Evolutionary conservation across 2,329 filamentous ascomycete species (phyloP), one percentile per base, ranked within the genome.

Genomic region (Cladosporium velox): DNA sequence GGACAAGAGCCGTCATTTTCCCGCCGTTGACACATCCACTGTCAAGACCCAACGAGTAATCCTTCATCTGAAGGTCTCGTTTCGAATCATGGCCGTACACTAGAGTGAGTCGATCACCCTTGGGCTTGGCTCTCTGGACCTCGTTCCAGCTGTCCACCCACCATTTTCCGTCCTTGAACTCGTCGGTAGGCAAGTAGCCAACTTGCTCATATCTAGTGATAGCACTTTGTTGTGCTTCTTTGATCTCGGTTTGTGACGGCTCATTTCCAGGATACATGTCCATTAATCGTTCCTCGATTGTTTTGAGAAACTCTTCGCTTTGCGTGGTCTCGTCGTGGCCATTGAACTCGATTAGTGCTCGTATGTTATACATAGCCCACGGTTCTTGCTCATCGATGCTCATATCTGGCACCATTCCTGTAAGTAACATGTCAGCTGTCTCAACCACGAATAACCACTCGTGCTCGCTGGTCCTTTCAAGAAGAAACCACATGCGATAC

Each of bases 291-390:
- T 65, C 55, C 30, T 54, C 55, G 30, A 52, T 52, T n/a, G 55
- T 59, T 21, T 24, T 28, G 5, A 52, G 57, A 15, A 51, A 65
- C 26, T 51, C 57, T n/a, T 65, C 54, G 21, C 55, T 57, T n/a
- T 32, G 18, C 3, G 51, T 34, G 34, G 14, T 52, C n/a, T 57
- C 18, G 24, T 57, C 35, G 14, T 63, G 14, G 26, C 52, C 26
- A 14, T 62, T 15, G 44, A 62, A 38, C 18, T 57, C 51, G 30
- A 60, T 65, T 28, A 65, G 30, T 8, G 55, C 57, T 14, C 63
- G 63, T n/a, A 65, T 65, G 44, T 65, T 65, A 47, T 59, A 54
- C 41, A 65, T 52, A 18, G 57, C 41, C 55, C 57, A 65, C 21
- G 41, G n/a, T 26, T 65, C 63, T 44, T 65, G 63, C 4, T 65